Conservation (phyloP, 164 flowering plant species). For the Buxus sempervirens region DNA sequence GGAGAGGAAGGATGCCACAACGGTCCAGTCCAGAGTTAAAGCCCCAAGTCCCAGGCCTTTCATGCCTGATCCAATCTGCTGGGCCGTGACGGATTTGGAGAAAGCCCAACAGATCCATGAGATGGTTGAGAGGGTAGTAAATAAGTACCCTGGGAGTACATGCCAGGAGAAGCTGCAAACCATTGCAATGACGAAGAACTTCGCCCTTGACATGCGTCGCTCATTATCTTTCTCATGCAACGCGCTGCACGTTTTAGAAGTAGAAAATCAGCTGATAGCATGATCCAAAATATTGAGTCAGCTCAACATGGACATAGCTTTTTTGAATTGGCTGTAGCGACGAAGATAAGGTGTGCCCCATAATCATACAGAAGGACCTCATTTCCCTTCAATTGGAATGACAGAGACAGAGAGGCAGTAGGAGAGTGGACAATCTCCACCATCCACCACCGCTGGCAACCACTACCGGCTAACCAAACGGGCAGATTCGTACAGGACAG, state of each 20-base stretch:
- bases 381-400: no score
- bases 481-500: no score
- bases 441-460: no score
- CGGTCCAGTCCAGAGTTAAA: slow-evolving; percentile 43
- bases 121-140: slow-evolving; percentile 34
- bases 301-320: no score
- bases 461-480: no score
- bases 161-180: slow-evolving; percentile 44
- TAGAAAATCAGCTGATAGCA: no score
- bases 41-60: slow-evolving; percentile 43
- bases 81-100: slow-evolving; percentile 44
- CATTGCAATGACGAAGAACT: slow-evolving; percentile 39
- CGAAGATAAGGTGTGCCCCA: no score
- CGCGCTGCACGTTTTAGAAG: slow-evolving; percentile 41
- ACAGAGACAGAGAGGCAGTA: no score
- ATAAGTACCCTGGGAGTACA: slow-evolving; percentile 40
- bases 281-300: no score
- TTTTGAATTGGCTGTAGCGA: no score
- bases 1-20: slow-evolving; percentile 36
- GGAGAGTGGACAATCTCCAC: no score
- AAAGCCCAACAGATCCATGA: slow-evolving; percentile 48
- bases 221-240: slow-evolving; percentile 34
- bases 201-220: slow-evolving; percentile 33
- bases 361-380: no score
- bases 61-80: slow-evolving; percentile 52